phyloP scores from a whole-genome alignment of 1,284 basidiomycete genomes.

The Pseudozyma hubeiensis region DNA sequence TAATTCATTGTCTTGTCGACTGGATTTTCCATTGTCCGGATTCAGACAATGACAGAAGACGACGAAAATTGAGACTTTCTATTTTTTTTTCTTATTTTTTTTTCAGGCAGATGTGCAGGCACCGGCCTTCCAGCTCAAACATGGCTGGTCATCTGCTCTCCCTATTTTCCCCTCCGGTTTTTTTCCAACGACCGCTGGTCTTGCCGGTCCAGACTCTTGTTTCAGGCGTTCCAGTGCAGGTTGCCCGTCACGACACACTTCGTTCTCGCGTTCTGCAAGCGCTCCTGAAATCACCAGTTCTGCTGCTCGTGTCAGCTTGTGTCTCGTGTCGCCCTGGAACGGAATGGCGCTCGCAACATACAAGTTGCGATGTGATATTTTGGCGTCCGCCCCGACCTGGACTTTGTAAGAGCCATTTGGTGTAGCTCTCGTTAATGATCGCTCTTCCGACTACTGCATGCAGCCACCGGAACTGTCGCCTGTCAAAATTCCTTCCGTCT shows the following conservation, averaged over 20 bases:
- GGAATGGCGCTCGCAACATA: too few relatives aligned
- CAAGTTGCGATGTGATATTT: too few relatives aligned
- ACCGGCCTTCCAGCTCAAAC: slow-evolving; percentile 23
- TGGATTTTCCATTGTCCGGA: not conserved
- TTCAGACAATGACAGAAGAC: not conserved
- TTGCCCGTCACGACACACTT: not conserved
- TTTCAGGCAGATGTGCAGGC: slow-evolving; percentile 2
- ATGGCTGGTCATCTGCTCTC: slow-evolving; percentile 10
- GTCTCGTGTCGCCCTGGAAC: too few relatives aligned
- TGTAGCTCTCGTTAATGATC: too few relatives aligned
- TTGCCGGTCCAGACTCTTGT: slow-evolving; percentile 19
- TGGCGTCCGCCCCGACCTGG: too few relatives aligned
- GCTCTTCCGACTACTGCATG: too few relatives aligned
- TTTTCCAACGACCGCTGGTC: too few relatives aligned
- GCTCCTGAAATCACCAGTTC: not conserved
- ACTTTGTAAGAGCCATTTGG: too few relatives aligned
- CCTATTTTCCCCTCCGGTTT: too few relatives aligned
- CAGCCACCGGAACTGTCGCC: too few relatives aligned
- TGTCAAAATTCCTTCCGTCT: too few relatives aligned
- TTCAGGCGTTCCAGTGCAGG: slow-evolving; percentile 4
- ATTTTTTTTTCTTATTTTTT: not conserved
- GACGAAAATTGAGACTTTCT: not conserved
- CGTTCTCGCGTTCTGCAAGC: not conserved
- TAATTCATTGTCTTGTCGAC: not conserved
- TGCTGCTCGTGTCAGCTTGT: not conserved